Base-by-base conservation (phyloP, 2,329 filamentous ascomycete genomes). In the Diplocarpon rosae region DNA sequence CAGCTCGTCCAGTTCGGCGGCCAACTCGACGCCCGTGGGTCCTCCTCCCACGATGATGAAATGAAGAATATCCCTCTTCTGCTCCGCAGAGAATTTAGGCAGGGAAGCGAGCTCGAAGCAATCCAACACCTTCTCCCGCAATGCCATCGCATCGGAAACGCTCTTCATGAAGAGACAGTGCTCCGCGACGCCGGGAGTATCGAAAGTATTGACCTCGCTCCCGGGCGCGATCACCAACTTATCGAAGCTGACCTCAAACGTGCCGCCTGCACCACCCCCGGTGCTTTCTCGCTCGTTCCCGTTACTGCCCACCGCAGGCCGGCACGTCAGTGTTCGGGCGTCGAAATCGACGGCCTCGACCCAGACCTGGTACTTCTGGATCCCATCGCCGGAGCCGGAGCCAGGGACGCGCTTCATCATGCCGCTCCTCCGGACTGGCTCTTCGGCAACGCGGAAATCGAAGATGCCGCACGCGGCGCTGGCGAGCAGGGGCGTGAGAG, bases 141-240 rank as follows among this genome's bases (percentile, higher is more conserved):
- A 80, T 33, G 69, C 72, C 14, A 80, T 69, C 4, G 83, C 86
- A 59, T 94, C 87, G 3, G 81, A 81, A 2, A 93, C 77, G 57
- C 92, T 85, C 46, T 87, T 83, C 51, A 93, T 72, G 64, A 92
- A 92, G 51, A 80, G 76, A 1, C 86, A 85, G 59, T 93, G 76
- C 59, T 93, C 80, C 45, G 74, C 74, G 2, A 93, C 85, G 1
- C 87, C 87, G 12, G 83, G 79, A 3, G 86, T 88, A 34, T 77
- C 75, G 62, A 94, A 94, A 0, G 86, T 94, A 63, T 89, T 56
- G 8, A 46, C 47, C 32, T 50, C 52, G 50, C 65, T 68, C 5
- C 67, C 67, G 1, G 67, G 67, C 2, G 65, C 63, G 3, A 70
- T 51, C 30, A 67, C 57, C 5, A 70, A 51, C 43, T 61, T 60